A percentile compares a stretch with the other conserved stretches of the same genome.
Evolutionary conservation across 2,329 filamentous ascomycete genomes (phyloP).

Genomic region (Sphaerulina vaccinii): DNA sequence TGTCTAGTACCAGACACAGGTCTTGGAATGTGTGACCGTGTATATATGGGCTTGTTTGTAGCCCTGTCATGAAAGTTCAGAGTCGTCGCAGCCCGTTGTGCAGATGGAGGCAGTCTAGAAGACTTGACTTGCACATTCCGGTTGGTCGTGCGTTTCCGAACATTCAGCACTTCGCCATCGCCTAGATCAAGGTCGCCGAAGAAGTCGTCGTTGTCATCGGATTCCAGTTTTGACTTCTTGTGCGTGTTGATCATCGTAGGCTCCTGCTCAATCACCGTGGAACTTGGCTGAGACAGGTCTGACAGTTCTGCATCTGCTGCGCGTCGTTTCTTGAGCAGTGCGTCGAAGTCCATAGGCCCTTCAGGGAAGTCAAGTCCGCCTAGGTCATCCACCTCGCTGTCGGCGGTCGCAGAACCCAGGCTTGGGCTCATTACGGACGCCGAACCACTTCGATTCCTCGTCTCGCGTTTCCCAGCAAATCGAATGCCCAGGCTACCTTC

Average conservation of each 20-base stretch:
- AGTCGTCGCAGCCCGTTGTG: conserved; percentile 71
- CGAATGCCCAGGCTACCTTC: conserved; percentile 90
- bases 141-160: conserved; percentile 78
- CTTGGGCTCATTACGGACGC: conserved; percentile 89
- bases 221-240: conserved; percentile 37
- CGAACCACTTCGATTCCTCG: conserved; percentile 79
- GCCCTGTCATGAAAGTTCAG: conserved; percentile 85
- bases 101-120: conserved; percentile 62
- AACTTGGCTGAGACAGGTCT: conserved; percentile 33
- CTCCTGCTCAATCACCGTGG: conserved; percentile 35
- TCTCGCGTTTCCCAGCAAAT: conserved; percentile 73
- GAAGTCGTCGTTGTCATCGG: conserved; percentile 66
- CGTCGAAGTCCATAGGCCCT: conserved; percentile 78
- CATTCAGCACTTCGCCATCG: conserved; percentile 72
- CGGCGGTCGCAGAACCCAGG: conserved; percentile 86
- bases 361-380: conserved; percentile 83
- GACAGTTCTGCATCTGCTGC: conserved; percentile 44
- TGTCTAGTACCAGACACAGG: conserved; percentile 58
- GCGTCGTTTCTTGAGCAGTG: conserved; percentile 72
- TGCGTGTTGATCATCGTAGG: conserved; percentile 37
- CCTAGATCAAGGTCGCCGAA: conserved; percentile 84
- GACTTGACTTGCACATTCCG: conserved; percentile 88
- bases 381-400: conserved; percentile 91
- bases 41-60: conserved; percentile 39
- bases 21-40: conserved; percentile 72